Percentiles rank a stretch among this genome's conserved stretches.
Conservation (phyloP, 2,329 filamentous ascomycete species). For the Pseudocercospora cruenta region DNA sequence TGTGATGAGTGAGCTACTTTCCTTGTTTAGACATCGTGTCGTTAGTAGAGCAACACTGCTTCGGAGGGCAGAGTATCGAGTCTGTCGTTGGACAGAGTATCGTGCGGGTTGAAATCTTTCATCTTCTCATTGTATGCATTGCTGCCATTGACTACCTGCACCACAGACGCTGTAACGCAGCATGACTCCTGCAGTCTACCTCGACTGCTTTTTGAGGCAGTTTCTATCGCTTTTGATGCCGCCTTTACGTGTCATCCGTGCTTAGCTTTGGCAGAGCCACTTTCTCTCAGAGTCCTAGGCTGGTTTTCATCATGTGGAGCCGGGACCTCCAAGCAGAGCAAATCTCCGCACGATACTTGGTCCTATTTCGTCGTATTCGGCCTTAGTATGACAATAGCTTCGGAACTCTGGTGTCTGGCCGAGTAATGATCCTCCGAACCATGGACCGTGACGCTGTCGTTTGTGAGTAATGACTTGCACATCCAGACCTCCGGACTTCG, state of each 20-base stretch:
- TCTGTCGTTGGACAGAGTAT: too few relatives aligned
- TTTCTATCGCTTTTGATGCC: not conserved
- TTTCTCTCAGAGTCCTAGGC: not conserved
- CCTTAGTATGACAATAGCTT: slow-evolving; percentile 88
- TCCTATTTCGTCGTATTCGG: slow-evolving; percentile 89
- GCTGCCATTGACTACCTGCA: not conserved
- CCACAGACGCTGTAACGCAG: not conserved
- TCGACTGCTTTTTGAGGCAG: not conserved
- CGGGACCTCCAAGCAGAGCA: slow-evolving; percentile 88
- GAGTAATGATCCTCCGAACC: slow-evolving; percentile 95
- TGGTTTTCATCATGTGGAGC: slow-evolving; percentile 62
- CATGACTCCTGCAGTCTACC: not conserved
- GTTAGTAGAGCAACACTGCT: too few relatives aligned
- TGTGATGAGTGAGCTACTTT: too few relatives aligned
- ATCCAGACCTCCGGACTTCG: slow-evolving; percentile 89
- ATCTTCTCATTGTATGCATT: not conserved
- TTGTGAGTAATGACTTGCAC: slow-evolving; percentile 98
- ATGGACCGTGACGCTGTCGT: slow-evolving; percentile 93
- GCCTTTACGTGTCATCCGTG: not conserved
- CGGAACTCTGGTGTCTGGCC: slow-evolving; percentile 98
- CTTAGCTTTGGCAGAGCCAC: not conserved
- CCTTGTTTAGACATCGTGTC: too few relatives aligned
- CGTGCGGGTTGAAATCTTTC: not conserved
- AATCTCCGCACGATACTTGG: slow-evolving; percentile 95
- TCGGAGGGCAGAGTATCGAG: too few relatives aligned